Evolutionary conservation across 306 rosid species (phyloP), one percentile per base, ranked within the genome.

Genomic region (Rosa rugosa): DNA sequence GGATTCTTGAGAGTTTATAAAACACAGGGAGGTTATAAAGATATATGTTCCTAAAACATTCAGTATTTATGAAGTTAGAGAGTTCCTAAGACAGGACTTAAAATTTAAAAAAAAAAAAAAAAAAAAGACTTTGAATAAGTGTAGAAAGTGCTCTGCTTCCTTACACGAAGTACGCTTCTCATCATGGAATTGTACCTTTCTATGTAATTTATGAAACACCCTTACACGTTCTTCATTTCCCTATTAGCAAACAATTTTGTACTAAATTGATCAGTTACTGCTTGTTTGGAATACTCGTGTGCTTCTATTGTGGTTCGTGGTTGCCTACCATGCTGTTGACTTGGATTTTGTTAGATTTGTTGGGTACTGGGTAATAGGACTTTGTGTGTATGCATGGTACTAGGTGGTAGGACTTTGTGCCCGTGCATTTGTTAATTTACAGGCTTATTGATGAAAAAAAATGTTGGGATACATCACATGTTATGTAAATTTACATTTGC

Each of bases 401-500:
- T 31, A 31, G 36, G 36, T 31, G 3, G 3, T 31, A 31, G 36
- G 36, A 31, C 27, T 41, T 53, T 57, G 40, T 42, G 6, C 0
- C 18, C 25, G 5, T 40, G 40, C 40, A 22, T 41, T 57, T 73
- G 4, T 27, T 50, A 10, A 50, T 31, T 59, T 45, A 60, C 54
- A 42, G 54, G 54, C 41, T 41, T 60, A 14, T 36, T 36, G 8
- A 44, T 12, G 3, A 38, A 59, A 14, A 0, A 41, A 73, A 38
- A 22, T 7, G 16, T 46, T 57, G 25, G 40, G 78, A 73, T 10
- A 44, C 57, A 25, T n/a, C 17, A 27, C 0, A 0, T 17, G 31
- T 75, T 60, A 11, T 60, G 59, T 44, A n/a, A 17, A 25, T 54
- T 60, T 20, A 75, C 66, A 77, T 78, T 76, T 80, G 80, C 97